Percentiles rank a stretch among this genome's conserved stretches.
These are phyloP conservation scores for Penicillium sp. DNA, from an alignment of 2,329 filamentous ascomycete genomes.

Conservation along the genomic window DNA sequence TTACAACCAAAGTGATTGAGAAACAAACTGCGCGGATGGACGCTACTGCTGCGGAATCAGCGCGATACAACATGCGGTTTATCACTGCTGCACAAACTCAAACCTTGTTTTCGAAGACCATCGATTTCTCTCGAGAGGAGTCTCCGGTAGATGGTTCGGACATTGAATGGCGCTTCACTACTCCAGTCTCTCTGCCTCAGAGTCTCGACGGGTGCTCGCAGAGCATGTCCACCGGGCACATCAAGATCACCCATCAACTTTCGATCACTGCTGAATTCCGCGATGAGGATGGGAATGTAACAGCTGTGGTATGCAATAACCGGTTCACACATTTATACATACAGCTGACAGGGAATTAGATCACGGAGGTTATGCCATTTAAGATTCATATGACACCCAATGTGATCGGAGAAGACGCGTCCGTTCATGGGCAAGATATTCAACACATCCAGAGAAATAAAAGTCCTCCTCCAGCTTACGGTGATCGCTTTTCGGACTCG, in stretches of 20 bases:
- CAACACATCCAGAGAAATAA: not conserved
- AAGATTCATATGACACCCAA: conserved; percentile 3
- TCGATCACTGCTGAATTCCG: not conserved
- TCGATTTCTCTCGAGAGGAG: not conserved
- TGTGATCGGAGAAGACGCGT: not conserved
- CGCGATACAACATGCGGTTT: conserved; percentile 8
- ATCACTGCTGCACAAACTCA: conserved; percentile 9
- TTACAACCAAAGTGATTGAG: conserved; percentile 12
- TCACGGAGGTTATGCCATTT: not conserved
- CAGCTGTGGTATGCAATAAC: not conserved
- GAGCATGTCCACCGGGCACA: not conserved
- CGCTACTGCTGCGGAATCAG: conserved; percentile 15
- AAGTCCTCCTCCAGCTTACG: conserved; percentile 2
- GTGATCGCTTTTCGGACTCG: not conserved
- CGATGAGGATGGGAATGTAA: not conserved
- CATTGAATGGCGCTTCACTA: conserved; percentile 4
- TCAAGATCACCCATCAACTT: conserved; percentile 4
- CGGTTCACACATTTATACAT: rapidly evolving
- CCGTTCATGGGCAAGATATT: not conserved
- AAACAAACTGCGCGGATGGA: conserved; percentile 12
- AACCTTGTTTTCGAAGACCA: conserved; percentile 2
- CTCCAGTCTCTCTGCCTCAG: not conserved
- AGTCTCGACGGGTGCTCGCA: conserved; percentile 2
- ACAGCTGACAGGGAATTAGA: not conserved
- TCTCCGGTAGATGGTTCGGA: not conserved